Evolutionary conservation across 2,329 filamentous ascomycete genomes (phyloP).

Genomic region (Beauveria varroae): DNA sequence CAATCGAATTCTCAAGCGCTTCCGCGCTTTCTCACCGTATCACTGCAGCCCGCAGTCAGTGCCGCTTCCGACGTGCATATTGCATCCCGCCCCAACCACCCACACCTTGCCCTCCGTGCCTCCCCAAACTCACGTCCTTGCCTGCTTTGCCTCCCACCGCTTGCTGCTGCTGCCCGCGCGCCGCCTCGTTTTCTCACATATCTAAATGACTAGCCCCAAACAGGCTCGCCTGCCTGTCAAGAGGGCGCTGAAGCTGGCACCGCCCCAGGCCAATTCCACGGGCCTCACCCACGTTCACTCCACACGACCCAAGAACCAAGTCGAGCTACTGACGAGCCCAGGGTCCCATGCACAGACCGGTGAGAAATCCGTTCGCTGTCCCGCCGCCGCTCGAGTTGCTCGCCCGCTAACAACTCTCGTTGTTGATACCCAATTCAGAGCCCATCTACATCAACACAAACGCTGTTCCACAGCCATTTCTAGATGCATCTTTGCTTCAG

Average conservation of each 20-base stretch:
- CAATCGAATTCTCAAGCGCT: background rate
- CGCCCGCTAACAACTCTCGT: background rate
- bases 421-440: conserved; percentile 7
- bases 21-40: background rate
- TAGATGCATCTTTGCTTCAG: conserved; percentile 14
- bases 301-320: conserved; percentile 5
- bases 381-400: background rate
- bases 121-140: background rate
- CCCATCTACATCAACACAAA: conserved; percentile 15
- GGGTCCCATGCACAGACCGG: conserved; percentile 12
- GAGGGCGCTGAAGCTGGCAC: conserved; percentile 8
- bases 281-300: conserved; percentile 8
- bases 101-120: background rate
- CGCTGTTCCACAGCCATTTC: conserved; percentile 16
- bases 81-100: background rate
- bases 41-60: background rate
- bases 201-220: conserved; percentile 13
- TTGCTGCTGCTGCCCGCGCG: background rate
- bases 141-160: background rate
- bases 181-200: conserved; percentile 5
- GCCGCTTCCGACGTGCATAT: background rate
- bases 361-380: background rate
- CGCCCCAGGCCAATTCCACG: background rate
- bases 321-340: conserved; percentile 10
- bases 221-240: conserved; percentile 10